These are phyloP conservation scores for Arthrobotrys musiformis DNA, from an alignment of 2,329 filamentous ascomycete species.

Conservation along the genomic window DNA sequence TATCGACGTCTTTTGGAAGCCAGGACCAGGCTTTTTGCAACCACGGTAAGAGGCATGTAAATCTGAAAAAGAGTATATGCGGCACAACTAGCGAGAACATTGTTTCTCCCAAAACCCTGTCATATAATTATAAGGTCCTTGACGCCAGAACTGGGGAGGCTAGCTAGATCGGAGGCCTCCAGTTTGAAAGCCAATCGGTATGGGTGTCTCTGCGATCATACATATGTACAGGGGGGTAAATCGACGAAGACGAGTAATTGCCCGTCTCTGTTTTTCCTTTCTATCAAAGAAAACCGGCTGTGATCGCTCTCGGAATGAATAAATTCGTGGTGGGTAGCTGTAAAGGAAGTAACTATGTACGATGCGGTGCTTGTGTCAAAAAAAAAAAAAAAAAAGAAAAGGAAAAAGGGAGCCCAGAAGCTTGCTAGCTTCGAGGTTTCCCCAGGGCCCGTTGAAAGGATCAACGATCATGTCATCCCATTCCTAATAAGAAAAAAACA, in stretches of 20 bases:
- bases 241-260: slow-evolving; percentile 41
- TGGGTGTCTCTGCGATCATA: slow-evolving; percentile 36
- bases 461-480: slow-evolving; percentile 42
- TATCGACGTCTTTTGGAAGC: slow-evolving; percentile 3
- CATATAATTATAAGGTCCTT: slow-evolving; percentile 32
- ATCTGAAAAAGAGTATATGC: slow-evolving; percentile 23
- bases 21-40: neutral
- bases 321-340: slow-evolving; percentile 28
- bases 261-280: slow-evolving; percentile 16
- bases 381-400: slow-evolving; percentile 1
- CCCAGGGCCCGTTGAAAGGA: slow-evolving; percentile 50
- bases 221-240: slow-evolving; percentile 3
- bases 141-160: slow-evolving; percentile 16
- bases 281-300: slow-evolving; percentile 46
- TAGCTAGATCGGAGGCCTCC: slow-evolving; percentile 12
- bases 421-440: neutral
- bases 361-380: slow-evolving; percentile 55
- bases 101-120: slow-evolving; percentile 22
- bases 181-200: slow-evolving; percentile 21
- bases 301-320: slow-evolving; percentile 32
- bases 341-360: slow-evolving; percentile 54
- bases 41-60: slow-evolving; percentile 10
- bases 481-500: slow-evolving; percentile 36
- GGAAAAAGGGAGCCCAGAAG: neutral
- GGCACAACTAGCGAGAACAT: slow-evolving; percentile 37